Conservation (phyloP, 495 filamentous ascomycete genomes). For the Trichodelitschia bisporula region DNA sequence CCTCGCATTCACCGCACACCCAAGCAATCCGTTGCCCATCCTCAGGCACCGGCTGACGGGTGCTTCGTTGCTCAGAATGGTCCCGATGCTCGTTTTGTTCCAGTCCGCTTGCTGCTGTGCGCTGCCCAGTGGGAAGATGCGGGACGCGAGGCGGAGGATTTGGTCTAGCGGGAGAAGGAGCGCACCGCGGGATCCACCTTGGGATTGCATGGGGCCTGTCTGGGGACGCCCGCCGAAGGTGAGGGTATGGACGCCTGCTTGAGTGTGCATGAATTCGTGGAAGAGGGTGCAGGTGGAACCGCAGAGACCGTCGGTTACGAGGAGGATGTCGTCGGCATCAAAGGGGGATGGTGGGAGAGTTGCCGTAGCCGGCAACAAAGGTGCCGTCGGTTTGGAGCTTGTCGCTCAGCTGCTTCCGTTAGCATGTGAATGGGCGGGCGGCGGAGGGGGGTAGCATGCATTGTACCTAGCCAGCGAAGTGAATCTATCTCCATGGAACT, state of each 20-base stretch:
- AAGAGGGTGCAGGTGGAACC: conserved; percentile 26
- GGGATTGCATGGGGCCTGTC: conserved; percentile 13
- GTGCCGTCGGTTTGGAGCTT: too few relatives aligned
- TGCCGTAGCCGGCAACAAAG: conserved; percentile 6
- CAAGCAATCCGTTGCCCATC: too few relatives aligned
- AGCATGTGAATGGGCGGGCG: too few relatives aligned
- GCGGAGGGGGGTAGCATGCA: too few relatives aligned
- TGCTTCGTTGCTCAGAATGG: too few relatives aligned
- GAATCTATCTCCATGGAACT: too few relatives aligned
- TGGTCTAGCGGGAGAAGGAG: conserved; percentile 6
- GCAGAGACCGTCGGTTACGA: conserved; percentile 24
- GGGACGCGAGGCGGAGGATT: conserved; percentile 4
- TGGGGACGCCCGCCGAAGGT: conserved; percentile 23
- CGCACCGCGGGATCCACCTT: conserved; percentile 11
- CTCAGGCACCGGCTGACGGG: too few relatives aligned
- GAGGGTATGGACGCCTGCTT: conserved; percentile 23
- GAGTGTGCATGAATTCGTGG: conserved; percentile 24
- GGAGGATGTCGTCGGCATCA: conserved; percentile 8
- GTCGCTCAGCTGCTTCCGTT: too few relatives aligned
- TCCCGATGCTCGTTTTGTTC: too few relatives aligned
- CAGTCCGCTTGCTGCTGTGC: too few relatives aligned
- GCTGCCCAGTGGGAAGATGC: too few relatives aligned
- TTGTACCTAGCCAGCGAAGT: not conserved
- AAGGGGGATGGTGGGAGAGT: conserved; percentile 8
- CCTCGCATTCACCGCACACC: too few relatives aligned